Conservation (phyloP, 768 basidiomycete genomes). For the Suillus clintonianus region DNA sequence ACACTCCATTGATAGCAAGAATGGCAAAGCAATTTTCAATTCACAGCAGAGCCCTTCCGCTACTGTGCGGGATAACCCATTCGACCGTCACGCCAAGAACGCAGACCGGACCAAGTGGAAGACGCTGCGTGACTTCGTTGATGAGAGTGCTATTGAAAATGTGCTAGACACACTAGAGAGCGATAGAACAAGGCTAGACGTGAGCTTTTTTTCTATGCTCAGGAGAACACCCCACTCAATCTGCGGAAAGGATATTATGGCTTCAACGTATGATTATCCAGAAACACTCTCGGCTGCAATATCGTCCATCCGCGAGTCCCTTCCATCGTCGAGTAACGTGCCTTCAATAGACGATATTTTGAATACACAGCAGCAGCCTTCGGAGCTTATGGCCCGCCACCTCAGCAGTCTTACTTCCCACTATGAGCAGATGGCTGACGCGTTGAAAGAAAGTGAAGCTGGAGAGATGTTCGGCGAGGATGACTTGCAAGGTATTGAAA, state of each 20-base stretch:
- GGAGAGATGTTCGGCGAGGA: slow-evolving; percentile 68
- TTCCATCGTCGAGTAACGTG: slow-evolving; percentile 42
- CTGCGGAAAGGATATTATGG: slow-evolving; percentile 53
- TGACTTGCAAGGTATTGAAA: slow-evolving; percentile 60
- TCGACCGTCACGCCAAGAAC: slow-evolving; percentile 19
- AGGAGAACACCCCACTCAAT: not conserved
- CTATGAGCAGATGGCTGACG: slow-evolving; percentile 75
- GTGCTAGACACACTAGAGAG: slow-evolving; percentile 71
- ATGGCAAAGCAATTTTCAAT: slow-evolving; percentile 43
- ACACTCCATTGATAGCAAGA: slow-evolving; percentile 47
- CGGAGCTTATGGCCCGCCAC: slow-evolving; percentile 69
- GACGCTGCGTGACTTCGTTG: slow-evolving; percentile 82
- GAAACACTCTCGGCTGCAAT: slow-evolving; percentile 61
- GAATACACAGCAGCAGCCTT: slow-evolving; percentile 52
- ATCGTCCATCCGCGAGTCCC: slow-evolving; percentile 50
- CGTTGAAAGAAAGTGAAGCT: slow-evolving; percentile 66
- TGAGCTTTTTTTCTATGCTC: slow-evolving; percentile 33
- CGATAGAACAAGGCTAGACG: slow-evolving; percentile 69
- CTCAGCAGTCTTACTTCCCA: slow-evolving; percentile 73
- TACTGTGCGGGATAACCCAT: slow-evolving; percentile 26
- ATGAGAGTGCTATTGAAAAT: slow-evolving; percentile 80
- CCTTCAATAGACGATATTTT: slow-evolving; percentile 48
- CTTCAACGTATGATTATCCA: slow-evolving; percentile 66
- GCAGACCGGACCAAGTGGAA: slow-evolving; percentile 69
- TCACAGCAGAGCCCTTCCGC: slow-evolving; percentile 33